A percentile compares a stretch with the other conserved stretches of the same genome.
Conservation (phyloP, 2,329 filamentous ascomycete species). For the Arthrinium phaeospermum region DNA sequence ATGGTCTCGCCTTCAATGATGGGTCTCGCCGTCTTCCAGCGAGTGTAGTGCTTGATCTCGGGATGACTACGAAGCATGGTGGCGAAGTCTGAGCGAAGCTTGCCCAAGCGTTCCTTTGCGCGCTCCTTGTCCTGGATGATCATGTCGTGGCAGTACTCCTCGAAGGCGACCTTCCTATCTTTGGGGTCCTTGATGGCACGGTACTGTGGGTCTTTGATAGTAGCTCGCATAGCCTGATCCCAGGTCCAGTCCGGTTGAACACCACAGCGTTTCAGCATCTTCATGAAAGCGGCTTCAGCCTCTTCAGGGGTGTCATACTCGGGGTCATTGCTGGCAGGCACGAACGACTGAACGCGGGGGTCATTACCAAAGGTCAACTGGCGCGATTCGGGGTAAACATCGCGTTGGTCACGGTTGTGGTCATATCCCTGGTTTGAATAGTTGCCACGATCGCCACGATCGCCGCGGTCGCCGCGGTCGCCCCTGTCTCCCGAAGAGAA, state of each 20-base stretch:
- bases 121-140: slow-evolving; percentile 92
- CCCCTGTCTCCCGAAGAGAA: slow-evolving; percentile 51
- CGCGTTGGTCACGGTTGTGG: slow-evolving; percentile 32
- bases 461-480: slow-evolving; percentile 26
- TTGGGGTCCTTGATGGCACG: slow-evolving; percentile 91
- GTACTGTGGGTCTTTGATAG: slow-evolving; percentile 90
- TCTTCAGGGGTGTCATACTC: slow-evolving; percentile 83
- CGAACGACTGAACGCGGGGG: slow-evolving; percentile 61
- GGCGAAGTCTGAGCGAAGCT: slow-evolving; percentile 91
- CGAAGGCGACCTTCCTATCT: slow-evolving; percentile 88
- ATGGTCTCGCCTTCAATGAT: slow-evolving; percentile 96
- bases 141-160: slow-evolving; percentile 92
- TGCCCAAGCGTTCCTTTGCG: slow-evolving; percentile 89
- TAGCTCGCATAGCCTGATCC: slow-evolving; percentile 85
- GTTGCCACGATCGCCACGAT: slow-evolving; percentile 36
- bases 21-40: slow-evolving; percentile 93
- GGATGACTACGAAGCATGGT: slow-evolving; percentile 96
- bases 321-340: slow-evolving; percentile 71
- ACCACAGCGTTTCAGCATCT: slow-evolving; percentile 82
- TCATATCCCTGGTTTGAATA: slow-evolving; percentile 33
- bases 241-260: slow-evolving; percentile 93
- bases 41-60: slow-evolving; percentile 95
- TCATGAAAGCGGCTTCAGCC: slow-evolving; percentile 90
- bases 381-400: slow-evolving; percentile 58
- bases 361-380: slow-evolving; percentile 65